Conservation (phyloP, 768 basidiomycete genomes). For the Podaxis carcinomalis region DNA sequence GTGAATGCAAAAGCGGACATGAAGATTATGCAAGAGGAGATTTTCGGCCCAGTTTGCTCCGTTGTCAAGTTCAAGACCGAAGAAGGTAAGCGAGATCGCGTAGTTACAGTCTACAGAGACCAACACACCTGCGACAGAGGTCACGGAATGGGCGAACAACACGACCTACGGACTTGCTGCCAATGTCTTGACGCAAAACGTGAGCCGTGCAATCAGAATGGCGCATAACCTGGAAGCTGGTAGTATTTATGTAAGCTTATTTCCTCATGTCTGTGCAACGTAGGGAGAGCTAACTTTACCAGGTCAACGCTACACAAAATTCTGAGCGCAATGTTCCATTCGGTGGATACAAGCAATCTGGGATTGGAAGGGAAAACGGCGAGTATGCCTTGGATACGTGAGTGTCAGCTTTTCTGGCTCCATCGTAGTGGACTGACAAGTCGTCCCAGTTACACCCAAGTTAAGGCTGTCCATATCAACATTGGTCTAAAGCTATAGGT, state of each 20-base stretch:
- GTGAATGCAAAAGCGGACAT: conserved; percentile 62
- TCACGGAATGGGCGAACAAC: conserved; percentile 66
- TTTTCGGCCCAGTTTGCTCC: conserved; percentile 79
- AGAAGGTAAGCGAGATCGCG: conserved; percentile 21
- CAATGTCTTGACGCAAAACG: conserved; percentile 68
- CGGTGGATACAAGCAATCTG: conserved; percentile 72
- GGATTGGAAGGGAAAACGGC: conserved; percentile 66
- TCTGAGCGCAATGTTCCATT: conserved; percentile 54
- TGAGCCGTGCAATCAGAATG: conserved; percentile 59
- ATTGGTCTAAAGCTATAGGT: conserved; percentile 21
- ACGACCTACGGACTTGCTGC: conserved; percentile 76
- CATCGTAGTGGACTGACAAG: background rate
- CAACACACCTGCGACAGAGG: conserved; percentile 27
- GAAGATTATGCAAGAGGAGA: conserved; percentile 74
- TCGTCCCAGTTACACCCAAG: conserved; percentile 43
- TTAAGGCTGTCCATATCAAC: conserved; percentile 64
- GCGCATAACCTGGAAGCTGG: conserved; percentile 68
- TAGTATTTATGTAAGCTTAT: conserved; percentile 46
- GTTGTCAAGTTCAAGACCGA: conserved; percentile 74
- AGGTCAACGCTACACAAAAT: conserved; percentile 41
- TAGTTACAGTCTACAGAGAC: background rate
- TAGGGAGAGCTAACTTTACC: background rate
- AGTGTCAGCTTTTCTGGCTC: conserved; percentile 17
- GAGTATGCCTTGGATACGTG: conserved; percentile 57
- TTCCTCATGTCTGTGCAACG: background rate